Evolutionary conservation across 306 rosid species (phyloP), one percentile per base, ranked within the genome.

Genomic region (Ochetophila trinervis): DNA sequence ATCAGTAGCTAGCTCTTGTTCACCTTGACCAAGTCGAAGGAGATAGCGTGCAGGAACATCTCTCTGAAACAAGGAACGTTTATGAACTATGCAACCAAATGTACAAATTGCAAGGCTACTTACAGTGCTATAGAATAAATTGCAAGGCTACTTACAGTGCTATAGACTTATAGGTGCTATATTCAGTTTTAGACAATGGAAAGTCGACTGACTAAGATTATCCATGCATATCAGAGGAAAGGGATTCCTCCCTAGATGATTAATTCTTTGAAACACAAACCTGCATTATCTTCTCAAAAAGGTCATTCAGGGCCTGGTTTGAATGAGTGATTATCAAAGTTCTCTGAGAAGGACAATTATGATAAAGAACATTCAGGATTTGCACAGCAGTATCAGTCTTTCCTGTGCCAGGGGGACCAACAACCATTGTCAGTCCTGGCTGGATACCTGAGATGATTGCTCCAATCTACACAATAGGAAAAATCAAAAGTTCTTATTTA

Each of bases 331-430:
- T 93, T 69, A 90, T 93, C 74, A 93, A 86, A 52, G 99, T 90
- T 80, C 99, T 85, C 82, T 93, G 97, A 62, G 97, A 82, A 55
- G 99, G 97, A 53, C 99, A 93, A 68, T 86, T 93, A 82, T 93
- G 99, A 83, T 93, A 93, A 19, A 93, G 96, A 69, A 93, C 99
- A 66, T 93, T 90, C 71, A 93, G 79, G 80, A 93, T 83, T 81
- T 93, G 99, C 60, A 93, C 99, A 35, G 99, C 99, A 27, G 99
- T 93, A 85, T 93, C 95, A 64, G 97, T 93, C 83, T 93, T 93
- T 83, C 99, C 99, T 0, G 97, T 93, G 81, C 99, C 99, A 83
- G 99, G 99, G 57, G 99, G 99, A 76, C 99, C 99, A 55, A 93
- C 99, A 74, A 88, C 96, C 99, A 90, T 93, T 53, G 99, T 90